These are phyloP conservation scores for Ganoderma lucidum DNA, from an alignment of 1,284 basidiomycete genomes.

Conservation along the genomic window DNA sequence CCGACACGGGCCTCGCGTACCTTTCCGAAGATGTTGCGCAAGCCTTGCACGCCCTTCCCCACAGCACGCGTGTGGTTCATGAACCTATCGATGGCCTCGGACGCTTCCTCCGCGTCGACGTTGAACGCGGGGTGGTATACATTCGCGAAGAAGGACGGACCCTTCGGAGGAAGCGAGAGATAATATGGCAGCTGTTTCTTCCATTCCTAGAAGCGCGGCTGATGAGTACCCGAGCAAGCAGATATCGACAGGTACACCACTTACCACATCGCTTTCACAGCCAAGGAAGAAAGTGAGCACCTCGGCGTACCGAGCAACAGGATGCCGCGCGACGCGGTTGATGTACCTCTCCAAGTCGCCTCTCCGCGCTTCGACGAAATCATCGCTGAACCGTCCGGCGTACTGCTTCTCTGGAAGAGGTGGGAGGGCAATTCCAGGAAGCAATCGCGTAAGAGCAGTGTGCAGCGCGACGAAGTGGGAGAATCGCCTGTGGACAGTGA, in stretches of 20 bases:
- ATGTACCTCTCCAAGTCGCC: conserved; percentile 85
- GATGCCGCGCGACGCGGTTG: conserved; percentile 75
- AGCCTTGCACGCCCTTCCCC: conserved; percentile 70
- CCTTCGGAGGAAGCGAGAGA: conserved; percentile 65
- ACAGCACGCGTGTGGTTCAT: conserved; percentile 69
- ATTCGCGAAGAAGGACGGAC: conserved; percentile 77
- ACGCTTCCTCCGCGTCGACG: conserved; percentile 74
- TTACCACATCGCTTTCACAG: conserved; percentile 74
- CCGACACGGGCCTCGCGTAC: conserved; percentile 74
- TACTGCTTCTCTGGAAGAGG: conserved; percentile 88
- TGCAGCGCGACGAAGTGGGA: conserved; percentile 86
- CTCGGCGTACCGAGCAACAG: conserved; percentile 80
- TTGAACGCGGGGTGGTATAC: conserved; percentile 89
- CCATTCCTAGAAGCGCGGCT: conserved; percentile 65
- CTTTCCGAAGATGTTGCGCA: conserved; percentile 67
- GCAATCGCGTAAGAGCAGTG: conserved; percentile 67
- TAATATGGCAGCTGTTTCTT: conserved; percentile 68
- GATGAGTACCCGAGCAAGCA: background rate
- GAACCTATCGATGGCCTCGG: conserved; percentile 66
- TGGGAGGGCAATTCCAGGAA: conserved; percentile 81
- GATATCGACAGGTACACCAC: conserved; percentile 34
- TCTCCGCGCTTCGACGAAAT: conserved; percentile 83
- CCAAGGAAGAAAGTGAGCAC: conserved; percentile 84
- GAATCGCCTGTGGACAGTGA: conserved; percentile 83
- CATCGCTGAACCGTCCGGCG: conserved; percentile 78